Evolutionary conservation across 805 yeast species (phyloP).

Genomic region (Candida orba): DNA sequence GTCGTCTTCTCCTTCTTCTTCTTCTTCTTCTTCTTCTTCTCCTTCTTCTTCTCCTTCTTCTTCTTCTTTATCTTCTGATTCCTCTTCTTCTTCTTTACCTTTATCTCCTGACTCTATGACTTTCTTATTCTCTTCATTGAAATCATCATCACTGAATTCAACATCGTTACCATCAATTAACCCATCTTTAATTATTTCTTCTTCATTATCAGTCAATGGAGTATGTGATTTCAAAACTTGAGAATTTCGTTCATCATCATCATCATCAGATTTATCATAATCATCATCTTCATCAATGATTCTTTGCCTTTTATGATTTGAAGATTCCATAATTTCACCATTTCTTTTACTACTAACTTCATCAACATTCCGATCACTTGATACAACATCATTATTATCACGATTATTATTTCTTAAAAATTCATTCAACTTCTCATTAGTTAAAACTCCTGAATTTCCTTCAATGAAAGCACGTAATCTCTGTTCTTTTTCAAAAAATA

Average conservation of each 20-base stretch:
- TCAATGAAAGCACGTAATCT: slow-evolving; percentile 32
- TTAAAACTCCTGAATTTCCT: slow-evolving; percentile 10
- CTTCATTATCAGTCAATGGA: slow-evolving; percentile 1
- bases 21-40: background rate
- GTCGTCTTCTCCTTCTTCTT: slow-evolving; percentile 1
- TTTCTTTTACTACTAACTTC: background rate
- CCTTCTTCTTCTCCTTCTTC: background rate
- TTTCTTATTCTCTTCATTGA: background rate
- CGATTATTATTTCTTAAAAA: slow-evolving; percentile 2
- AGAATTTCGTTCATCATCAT: background rate
- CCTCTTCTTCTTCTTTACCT: background rate
- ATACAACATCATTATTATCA: background rate
- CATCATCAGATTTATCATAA: slow-evolving; percentile 1
- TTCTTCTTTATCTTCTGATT: background rate
- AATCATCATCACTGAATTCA: background rate
- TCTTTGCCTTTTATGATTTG: slow-evolving; percentile 4
- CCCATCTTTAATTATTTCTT: background rate
- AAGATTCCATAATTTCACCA: slow-evolving; percentile 6
- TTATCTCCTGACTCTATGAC: background rate
- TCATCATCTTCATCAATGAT: background rate
- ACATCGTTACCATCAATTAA: background rate
- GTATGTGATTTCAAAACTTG: background rate
- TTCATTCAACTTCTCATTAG: slow-evolving; percentile 10
- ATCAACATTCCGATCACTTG: too few relatives aligned
- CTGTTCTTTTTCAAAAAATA: slow-evolving; percentile 51